These are phyloP conservation scores for Pseudocercospora fuligena DNA, from an alignment of 2,329 filamentous ascomycete genomes.

Conservation along the genomic window DNA sequence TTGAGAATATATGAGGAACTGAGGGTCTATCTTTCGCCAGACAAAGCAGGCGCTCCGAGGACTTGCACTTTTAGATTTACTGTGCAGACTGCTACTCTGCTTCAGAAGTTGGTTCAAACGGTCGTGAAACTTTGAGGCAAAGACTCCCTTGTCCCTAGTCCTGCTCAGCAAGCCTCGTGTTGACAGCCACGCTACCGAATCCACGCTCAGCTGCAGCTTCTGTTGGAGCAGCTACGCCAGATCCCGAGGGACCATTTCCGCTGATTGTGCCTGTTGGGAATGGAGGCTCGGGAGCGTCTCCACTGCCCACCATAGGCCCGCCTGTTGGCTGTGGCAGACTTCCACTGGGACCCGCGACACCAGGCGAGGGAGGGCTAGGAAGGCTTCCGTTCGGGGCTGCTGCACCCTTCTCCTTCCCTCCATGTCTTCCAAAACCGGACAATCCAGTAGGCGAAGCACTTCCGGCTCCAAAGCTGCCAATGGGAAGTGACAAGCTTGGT, in stretches of 20 bases:
- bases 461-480: conserved; percentile 15
- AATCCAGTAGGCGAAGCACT: conserved; percentile 1
- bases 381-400: conserved; percentile 4
- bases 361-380: not conserved
- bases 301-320: not conserved
- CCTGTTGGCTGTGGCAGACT: not conserved
- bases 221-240: conserved; percentile 5
- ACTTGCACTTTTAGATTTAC: not conserved
- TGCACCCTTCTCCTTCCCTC: not conserved
- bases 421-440: not conserved
- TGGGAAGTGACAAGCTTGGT: conserved; percentile 9
- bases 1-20: not conserved
- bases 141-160: not conserved
- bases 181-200: not conserved
- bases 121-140: not conserved
- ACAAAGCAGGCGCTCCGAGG: not conserved
- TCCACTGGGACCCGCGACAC: conserved; percentile 1
- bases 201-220: not conserved
- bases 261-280: not conserved
- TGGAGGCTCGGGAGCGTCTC: not conserved
- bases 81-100: not conserved
- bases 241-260: not conserved
- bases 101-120: not conserved
- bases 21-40: not conserved
- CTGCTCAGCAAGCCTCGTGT: not conserved